Evolutionary conservation across 306 rosid species (phyloP).

Genomic region (Inga oerstediana): DNA sequence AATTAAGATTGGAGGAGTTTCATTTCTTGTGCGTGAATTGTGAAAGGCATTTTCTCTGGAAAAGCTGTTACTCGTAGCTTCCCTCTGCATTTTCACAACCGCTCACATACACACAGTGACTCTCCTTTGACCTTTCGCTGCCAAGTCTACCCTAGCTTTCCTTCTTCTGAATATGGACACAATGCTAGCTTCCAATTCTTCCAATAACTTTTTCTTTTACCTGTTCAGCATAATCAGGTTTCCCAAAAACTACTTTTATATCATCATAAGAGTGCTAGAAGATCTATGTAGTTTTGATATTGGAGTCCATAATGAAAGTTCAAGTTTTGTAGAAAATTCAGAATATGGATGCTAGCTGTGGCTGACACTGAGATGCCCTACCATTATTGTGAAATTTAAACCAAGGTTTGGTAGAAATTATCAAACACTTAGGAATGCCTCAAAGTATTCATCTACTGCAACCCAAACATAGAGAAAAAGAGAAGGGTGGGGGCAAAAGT

Average conservation of each 20-base stretch:
- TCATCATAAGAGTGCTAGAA: background rate
- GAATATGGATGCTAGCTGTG: slow-evolving; percentile 30
- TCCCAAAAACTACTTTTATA: background rate
- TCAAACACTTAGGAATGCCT: slow-evolving; percentile 24
- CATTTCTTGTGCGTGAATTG: background rate
- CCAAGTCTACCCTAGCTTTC: slow-evolving; percentile 20
- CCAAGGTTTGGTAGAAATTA: slow-evolving; percentile 39
- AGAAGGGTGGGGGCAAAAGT: slow-evolving; percentile 19
- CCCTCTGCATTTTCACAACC: background rate
- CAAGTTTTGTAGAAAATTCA: background rate
- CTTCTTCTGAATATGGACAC: background rate
- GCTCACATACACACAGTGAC: background rate
- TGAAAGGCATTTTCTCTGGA: slow-evolving; percentile 21
- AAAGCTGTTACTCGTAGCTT: slow-evolving; percentile 33
- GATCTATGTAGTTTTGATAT: background rate
- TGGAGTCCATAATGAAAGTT: background rate
- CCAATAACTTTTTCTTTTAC: background rate
- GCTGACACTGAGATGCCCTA: slow-evolving; percentile 25
- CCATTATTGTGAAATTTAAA: slow-evolving; percentile 12
- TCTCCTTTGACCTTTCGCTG: slow-evolving; percentile 34
- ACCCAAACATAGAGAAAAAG: background rate
- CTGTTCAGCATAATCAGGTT: background rate
- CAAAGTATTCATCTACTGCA: slow-evolving; percentile 18
- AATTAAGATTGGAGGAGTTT: background rate
- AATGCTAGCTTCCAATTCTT: slow-evolving; percentile 2